Conservation (phyloP, 768 basidiomycete genomes). For the Amanita subjunquillea region DNA sequence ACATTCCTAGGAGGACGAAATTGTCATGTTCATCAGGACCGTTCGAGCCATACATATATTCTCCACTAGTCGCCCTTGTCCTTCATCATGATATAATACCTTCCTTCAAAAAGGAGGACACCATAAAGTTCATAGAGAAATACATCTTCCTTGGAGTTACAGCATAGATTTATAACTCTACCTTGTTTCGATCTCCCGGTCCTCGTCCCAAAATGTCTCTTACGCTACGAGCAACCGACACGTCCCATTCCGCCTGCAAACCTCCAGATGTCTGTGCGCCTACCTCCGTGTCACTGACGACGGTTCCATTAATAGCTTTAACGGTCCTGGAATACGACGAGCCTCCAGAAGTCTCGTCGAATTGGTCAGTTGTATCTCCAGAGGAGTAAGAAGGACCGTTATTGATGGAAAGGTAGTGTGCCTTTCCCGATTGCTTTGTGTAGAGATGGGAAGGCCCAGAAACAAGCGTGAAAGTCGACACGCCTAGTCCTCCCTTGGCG, state of each 20-base stretch:
- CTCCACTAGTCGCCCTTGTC: too few relatives aligned
- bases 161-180: too few relatives aligned
- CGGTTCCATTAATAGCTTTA: not conserved
- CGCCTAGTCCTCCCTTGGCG: not conserved
- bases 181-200: not conserved
- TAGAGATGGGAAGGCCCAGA: not conserved
- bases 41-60: too few relatives aligned
- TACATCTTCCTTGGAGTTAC: too few relatives aligned
- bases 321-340: not conserved
- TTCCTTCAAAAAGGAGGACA: too few relatives aligned
- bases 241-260: not conserved
- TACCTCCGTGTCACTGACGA: not conserved
- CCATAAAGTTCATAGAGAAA: too few relatives aligned
- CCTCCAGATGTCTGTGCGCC: not conserved
- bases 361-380: not conserved
- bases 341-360: not conserved
- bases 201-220: not conserved
- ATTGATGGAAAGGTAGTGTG: not conserved
- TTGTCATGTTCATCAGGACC: too few relatives aligned
- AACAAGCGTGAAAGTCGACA: conserved; percentile 1
- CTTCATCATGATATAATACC: too few relatives aligned
- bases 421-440: not conserved
- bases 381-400: not conserved
- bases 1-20: too few relatives aligned
- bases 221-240: not conserved